Conservation (phyloP, 139 green algal genomes). For the Picochlorum sp. region DNA sequence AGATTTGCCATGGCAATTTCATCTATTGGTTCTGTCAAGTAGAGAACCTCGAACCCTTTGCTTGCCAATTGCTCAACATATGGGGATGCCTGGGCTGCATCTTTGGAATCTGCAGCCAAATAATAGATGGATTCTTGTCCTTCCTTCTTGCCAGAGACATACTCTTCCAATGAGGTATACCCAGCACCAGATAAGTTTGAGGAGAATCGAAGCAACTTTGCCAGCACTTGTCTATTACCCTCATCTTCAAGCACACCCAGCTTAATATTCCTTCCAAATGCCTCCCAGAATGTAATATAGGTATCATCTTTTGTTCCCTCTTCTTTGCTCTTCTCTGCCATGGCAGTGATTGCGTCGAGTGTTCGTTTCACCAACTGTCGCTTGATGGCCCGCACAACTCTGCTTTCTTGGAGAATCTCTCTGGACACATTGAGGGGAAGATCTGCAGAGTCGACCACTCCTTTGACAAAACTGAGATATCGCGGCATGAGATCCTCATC, state of each 20-base stretch:
- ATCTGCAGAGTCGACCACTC: constrained; percentile 92
- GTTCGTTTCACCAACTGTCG: constrained; percentile 84
- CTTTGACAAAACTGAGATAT: constrained; percentile 86
- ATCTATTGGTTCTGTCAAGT: constrained; percentile 91
- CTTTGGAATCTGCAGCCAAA: constrained; percentile 55
- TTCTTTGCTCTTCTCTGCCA: constrained; percentile 47
- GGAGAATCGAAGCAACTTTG: constrained; percentile 67
- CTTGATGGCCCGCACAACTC: constrained; percentile 85
- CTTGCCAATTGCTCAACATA: constrained; percentile 29
- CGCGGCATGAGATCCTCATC: constrained; percentile 93
- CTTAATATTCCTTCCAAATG: constrained; percentile 73
- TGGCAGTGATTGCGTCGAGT: constrained; percentile 86
- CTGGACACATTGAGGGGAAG: constrained; percentile 95
- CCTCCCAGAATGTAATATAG: constrained; percentile 82
- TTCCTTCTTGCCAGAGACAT: constrained; percentile 83
- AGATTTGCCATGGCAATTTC: constrained; percentile 84
- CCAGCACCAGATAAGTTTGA: constrained; percentile 24
- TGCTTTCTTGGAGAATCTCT: constrained; percentile 92
- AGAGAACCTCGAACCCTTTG: constrained; percentile 78
- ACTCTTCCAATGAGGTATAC: constrained; percentile 67
- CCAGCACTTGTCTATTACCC: constrained; percentile 56
- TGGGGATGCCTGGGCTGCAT: constrained; percentile 10
- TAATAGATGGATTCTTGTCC: constrained; percentile 92
- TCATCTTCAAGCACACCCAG: constrained; percentile 89
- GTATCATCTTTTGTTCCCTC: constrained; percentile 59